A percentile compares a stretch with the other conserved stretches of the same genome.
Evolutionary conservation across 2,329 filamentous ascomycete species (phyloP).

Genomic region (Teratosphaeriaceae sp.): DNA sequence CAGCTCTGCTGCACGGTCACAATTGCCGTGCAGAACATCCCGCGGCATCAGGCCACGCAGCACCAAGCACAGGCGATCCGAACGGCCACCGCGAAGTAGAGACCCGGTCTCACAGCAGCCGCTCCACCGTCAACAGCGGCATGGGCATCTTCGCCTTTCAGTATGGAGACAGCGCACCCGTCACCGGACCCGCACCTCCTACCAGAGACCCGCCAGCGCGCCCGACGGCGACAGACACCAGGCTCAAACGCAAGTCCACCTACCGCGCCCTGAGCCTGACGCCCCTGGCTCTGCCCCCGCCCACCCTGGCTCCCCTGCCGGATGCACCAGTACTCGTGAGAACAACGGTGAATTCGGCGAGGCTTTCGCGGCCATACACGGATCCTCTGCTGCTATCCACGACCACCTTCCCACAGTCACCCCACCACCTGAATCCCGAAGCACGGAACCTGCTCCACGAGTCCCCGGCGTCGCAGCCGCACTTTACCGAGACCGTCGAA

Average conservation of each 20-base stretch:
- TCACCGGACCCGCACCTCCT: conserved; percentile 2
- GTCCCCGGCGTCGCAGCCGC: conserved; percentile 82
- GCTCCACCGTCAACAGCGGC: conserved; percentile 4
- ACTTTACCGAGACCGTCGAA: conserved; percentile 91
- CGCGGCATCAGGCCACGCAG: background rate
- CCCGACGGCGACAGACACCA: conserved; percentile 1
- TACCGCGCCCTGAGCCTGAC: conserved; percentile 18
- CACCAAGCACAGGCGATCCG: background rate
- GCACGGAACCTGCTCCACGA: conserved; percentile 78
- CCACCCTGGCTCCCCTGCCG: conserved; percentile 18
- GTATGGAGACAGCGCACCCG: background rate
- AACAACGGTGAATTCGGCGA: background rate
- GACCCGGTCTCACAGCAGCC: background rate
- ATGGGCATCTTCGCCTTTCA: conserved; percentile 11
- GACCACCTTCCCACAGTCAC: background rate
- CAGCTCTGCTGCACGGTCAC: background rate
- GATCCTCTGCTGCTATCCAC: conserved; percentile 5
- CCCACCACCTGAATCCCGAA: conserved; percentile 83
- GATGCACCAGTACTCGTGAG: conserved; percentile 3
- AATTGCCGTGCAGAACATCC: background rate
- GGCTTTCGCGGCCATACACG: conserved; percentile 2
- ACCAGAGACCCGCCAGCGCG: background rate
- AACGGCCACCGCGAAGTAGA: background rate
- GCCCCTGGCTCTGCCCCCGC: conserved; percentile 25
- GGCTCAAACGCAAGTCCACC: conserved; percentile 12